A percentile compares a stretch with the other conserved stretches of the same genome.
Evolutionary conservation across 2,329 filamentous ascomycete genomes (phyloP).

Genomic region (Cryphonectria radicalis): DNA sequence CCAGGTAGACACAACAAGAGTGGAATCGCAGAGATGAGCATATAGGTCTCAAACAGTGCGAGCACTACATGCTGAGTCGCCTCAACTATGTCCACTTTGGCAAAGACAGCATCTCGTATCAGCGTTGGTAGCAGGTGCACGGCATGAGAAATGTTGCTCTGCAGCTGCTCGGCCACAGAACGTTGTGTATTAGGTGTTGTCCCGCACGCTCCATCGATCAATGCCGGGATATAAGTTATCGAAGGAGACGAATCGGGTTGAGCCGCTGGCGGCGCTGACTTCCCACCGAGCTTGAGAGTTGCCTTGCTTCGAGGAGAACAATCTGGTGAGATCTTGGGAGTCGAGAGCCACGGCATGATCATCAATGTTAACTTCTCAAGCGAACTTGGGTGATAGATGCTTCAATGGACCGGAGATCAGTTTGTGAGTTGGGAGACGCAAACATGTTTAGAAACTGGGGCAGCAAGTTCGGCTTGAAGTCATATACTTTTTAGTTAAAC

Average conservation of each 20-base stretch:
- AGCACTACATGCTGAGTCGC: slow-evolving; percentile 35
- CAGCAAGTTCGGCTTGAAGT: background rate
- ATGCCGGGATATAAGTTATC: slow-evolving; percentile 41
- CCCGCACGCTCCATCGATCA: slow-evolving; percentile 42
- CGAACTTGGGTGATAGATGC: background rate
- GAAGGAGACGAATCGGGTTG: slow-evolving; percentile 18
- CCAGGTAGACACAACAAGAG: slow-evolving; percentile 40
- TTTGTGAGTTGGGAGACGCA: background rate
- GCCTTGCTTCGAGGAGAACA: slow-evolving; percentile 15
- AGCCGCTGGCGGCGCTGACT: background rate
- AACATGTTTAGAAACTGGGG: background rate
- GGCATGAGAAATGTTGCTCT: slow-evolving; percentile 32
- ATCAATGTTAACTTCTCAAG: background rate
- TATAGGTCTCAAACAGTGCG: slow-evolving; percentile 34
- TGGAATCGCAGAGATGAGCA: slow-evolving; percentile 35
- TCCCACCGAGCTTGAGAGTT: slow-evolving; percentile 4
- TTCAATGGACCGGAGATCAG: background rate
- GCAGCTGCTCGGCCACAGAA: slow-evolving; percentile 32
- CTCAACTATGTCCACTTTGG: slow-evolving; percentile 33
- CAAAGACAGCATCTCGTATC: slow-evolving; percentile 29
- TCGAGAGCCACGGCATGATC: slow-evolving; percentile 27
- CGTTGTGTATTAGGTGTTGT: slow-evolving; percentile 38
- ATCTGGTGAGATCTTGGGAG: slow-evolving; percentile 17
- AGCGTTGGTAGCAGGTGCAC: slow-evolving; percentile 34
- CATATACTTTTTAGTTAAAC: background rate